Base-by-base conservation (phyloP, 495 filamentous ascomycete genomes). In the Bryoglossum gracile region DNA sequence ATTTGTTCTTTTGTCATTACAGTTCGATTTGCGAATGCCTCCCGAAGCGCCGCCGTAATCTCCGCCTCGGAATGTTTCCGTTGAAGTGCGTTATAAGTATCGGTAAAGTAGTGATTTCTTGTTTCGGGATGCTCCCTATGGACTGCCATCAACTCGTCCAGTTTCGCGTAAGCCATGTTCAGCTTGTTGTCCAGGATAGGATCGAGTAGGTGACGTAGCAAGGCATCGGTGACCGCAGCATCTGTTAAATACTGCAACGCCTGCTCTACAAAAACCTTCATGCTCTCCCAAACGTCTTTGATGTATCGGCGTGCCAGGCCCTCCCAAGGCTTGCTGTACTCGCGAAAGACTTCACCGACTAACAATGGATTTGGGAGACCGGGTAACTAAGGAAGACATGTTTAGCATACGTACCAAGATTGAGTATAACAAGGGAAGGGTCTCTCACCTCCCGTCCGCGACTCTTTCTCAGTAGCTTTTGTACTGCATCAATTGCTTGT, bases 81-180 rank as follows among this genome's bases (percentile, higher is more conserved):
- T n/a, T n/a, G n/a, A n/a, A n/a, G n/a, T n/a, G n/a, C n/a, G n/a
- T n/a, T n/a, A n/a, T n/a, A n/a, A n/a, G n/a, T n/a, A n/a, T n/a
- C 33, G 3, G 50, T 47, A 16, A 67, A 64, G n/a, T 61, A 50
- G 8, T 26, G 26, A 21, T 67, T 62, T 8, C 53, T 55, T 33
- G 59, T 60, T 26, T 59, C 51, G 2, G 59, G 59, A 37, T 58
- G 32, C 10, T 64, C 53, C 19, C 58, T 62, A 44, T 65, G 68
- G 10, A 64, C 64, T 5, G 46, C 55, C 4, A 71, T 55, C 24
- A 73, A 62, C 28, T 73, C 70, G 5, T 65, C 46, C 9, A 71
- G 37, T 46, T 70, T 69, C 1, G 4, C 3, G 11, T 61, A 51
- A 4, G 71, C 63, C 0, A 46, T 17, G 4, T 43, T 36, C 10